Percentiles rank a stretch among this genome's conserved stretches.
Conservation (phyloP, 108 stramenopile genomes). For the Poteriospumella lacustris region DNA sequence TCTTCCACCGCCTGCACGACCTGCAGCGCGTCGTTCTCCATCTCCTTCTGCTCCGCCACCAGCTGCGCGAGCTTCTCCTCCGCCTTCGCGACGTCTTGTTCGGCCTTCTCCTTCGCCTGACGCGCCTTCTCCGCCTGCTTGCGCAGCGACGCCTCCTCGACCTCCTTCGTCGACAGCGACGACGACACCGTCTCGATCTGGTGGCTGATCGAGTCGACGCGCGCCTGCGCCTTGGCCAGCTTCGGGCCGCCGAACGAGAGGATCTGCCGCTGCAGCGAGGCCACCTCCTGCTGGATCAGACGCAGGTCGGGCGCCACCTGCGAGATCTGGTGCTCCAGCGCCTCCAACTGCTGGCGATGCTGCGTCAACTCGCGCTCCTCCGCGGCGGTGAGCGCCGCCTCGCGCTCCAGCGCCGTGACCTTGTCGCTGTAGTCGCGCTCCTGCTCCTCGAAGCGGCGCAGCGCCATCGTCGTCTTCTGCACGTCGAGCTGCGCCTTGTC, state of each 20-base stretch:
- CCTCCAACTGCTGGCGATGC: slow-evolving; percentile 41
- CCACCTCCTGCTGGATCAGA: slow-evolving; percentile 43
- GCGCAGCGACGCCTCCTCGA: background rate
- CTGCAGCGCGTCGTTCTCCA: slow-evolving; percentile 35
- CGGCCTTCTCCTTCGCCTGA: slow-evolving; percentile 58
- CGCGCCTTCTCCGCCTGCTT: slow-evolving; percentile 68
- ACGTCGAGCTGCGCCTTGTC: too few relatives aligned
- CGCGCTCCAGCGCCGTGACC: too few relatives aligned
- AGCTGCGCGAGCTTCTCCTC: slow-evolving; percentile 39
- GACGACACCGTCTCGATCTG: background rate
- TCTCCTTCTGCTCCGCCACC: slow-evolving; percentile 42
- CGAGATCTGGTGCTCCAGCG: slow-evolving; percentile 22
- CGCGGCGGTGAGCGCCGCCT: background rate
- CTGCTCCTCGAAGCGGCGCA: too few relatives aligned
- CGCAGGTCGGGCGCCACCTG: background rate
- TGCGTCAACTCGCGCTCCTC: slow-evolving; percentile 36
- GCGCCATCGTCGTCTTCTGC: too few relatives aligned
- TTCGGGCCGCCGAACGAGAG: slow-evolving; percentile 77
- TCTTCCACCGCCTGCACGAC: background rate
- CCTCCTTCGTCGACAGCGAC: background rate
- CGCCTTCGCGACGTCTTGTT: slow-evolving; percentile 52
- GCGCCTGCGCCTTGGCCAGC: slow-evolving; percentile 31
- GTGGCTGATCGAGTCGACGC: background rate
- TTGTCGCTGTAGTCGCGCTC: too few relatives aligned
- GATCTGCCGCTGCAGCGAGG: slow-evolving; percentile 73